A percentile compares a stretch with the other conserved stretches of the same genome.
Evolutionary conservation across 2,329 filamentous ascomycete genomes (phyloP).

Genomic region (Calonectria pseudoreteaudii): DNA sequence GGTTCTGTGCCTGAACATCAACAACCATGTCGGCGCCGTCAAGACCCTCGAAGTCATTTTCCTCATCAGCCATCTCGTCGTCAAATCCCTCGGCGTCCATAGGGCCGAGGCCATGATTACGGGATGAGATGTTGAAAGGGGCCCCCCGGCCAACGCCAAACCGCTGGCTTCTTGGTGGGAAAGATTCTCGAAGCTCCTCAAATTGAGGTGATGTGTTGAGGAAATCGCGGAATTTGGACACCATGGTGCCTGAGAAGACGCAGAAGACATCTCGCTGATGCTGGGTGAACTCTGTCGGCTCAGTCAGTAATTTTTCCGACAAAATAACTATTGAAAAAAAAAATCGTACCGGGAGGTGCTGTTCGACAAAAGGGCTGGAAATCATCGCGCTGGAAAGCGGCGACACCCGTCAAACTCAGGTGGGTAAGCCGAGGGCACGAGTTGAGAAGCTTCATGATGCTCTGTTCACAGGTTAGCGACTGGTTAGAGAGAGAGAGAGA

Average conservation of each 20-base stretch:
- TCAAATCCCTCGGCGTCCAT: slow-evolving; percentile 52
- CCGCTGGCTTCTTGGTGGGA: slow-evolving; percentile 32
- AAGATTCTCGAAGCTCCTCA: slow-evolving; percentile 54
- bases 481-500: background rate
- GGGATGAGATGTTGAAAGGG: background rate
- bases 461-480: slow-evolving; percentile 63
- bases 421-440: slow-evolving; percentile 94
- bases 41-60: slow-evolving; percentile 56
- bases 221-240: slow-evolving; percentile 80
- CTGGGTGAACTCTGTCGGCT: slow-evolving; percentile 84
- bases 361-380: slow-evolving; percentile 87
- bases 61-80: slow-evolving; percentile 58
- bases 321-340: background rate
- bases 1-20: slow-evolving; percentile 46
- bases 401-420: slow-evolving; percentile 92
- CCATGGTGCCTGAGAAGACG: slow-evolving; percentile 92
- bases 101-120: slow-evolving; percentile 10
- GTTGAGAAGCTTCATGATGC: slow-evolving; percentile 89
- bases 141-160: slow-evolving; percentile 7
- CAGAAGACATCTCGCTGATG: slow-evolving; percentile 97
- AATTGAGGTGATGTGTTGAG: slow-evolving; percentile 72
- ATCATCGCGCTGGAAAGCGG: slow-evolving; percentile 88
- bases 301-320: slow-evolving; percentile 38
- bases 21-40: slow-evolving; percentile 54
- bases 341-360: slow-evolving; percentile 75